These are phyloP conservation scores for Rhododendron molle DNA, from an alignment of 148 eudicot genomes.

Conservation along the genomic window DNA sequence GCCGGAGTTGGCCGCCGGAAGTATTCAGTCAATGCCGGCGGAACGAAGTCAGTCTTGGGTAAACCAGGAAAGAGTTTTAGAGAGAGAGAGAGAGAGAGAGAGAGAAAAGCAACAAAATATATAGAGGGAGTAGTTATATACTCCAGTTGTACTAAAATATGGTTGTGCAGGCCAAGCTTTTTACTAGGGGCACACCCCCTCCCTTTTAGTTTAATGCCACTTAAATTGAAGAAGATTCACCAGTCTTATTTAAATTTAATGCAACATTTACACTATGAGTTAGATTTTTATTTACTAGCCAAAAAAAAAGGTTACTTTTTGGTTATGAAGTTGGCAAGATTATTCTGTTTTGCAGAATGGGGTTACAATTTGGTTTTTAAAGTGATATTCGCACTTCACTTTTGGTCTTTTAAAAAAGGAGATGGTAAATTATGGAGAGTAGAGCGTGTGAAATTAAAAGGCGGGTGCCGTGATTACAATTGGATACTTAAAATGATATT, in stretches of 20 bases:
- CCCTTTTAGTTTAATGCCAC: not conserved
- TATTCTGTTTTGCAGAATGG: not conserved
- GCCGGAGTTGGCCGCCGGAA: constrained; percentile 16
- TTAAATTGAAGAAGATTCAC: not conserved
- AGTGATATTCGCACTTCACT: not conserved
- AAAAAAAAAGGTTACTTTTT: not conserved
- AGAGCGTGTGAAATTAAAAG: not conserved
- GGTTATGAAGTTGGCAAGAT: not conserved
- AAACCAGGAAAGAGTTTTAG: constrained; percentile 15
- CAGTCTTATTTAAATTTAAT: not conserved
- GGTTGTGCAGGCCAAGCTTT: constrained; percentile 1
- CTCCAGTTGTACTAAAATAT: not conserved
- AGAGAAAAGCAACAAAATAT: not conserved
- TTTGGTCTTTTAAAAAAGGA: not conserved
- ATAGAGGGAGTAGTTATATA: not conserved
- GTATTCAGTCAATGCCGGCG: constrained; percentile 41
- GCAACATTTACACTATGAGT: not conserved
- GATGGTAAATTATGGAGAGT: not conserved
- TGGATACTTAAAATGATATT: not conserved
- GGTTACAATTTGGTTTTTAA: not conserved
- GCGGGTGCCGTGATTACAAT: not conserved
- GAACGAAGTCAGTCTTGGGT: constrained; percentile 28
- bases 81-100: constrained; percentile 16
- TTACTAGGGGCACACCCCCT: not conserved
- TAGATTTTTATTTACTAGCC: not conserved